Evolutionary conservation across 495 filamentous ascomycete genomes (phyloP).

Genomic region (Podospora comata): DNA sequence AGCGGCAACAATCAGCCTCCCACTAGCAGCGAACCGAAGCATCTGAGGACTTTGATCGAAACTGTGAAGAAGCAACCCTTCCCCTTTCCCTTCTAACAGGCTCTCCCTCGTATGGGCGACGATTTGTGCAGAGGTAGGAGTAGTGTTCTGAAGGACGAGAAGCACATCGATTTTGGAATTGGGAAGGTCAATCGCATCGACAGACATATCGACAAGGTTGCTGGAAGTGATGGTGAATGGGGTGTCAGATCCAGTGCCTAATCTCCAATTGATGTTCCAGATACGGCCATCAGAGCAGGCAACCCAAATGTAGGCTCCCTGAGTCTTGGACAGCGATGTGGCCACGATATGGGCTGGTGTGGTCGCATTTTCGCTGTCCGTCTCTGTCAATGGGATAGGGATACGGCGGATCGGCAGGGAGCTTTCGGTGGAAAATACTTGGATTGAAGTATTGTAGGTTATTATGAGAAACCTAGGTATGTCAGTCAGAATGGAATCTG

Average conservation of each 20-base stretch:
- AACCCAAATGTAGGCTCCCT: conserved; percentile 63
- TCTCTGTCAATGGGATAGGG: conserved; percentile 31
- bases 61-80: conserved; percentile 33
- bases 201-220: conserved; percentile 43
- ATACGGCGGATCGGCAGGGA: conserved; percentile 73
- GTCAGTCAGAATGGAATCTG: conserved; percentile 39
- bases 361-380: conserved; percentile 23
- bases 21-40: conserved; percentile 31
- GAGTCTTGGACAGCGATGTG: conserved; percentile 56
- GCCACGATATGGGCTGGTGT: conserved; percentile 45
- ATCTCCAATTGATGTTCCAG: conserved; percentile 73
- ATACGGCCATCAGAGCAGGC: conserved; percentile 63
- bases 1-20: conserved; percentile 38
- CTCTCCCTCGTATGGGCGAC: conserved; percentile 39
- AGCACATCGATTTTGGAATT: conserved; percentile 41
- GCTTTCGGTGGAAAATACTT: conserved; percentile 75
- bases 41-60: conserved; percentile 33
- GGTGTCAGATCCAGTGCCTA: conserved; percentile 47
- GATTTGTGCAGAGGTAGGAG: conserved; percentile 35
- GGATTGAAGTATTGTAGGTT: conserved; percentile 57
- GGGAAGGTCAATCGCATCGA: conserved; percentile 41
- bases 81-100: conserved; percentile 16
- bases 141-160: conserved; percentile 38
- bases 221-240: conserved; percentile 38
- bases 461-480: conserved; percentile 63